Evolutionary conservation across 495 filamentous ascomycete genomes (phyloP), one percentile per base, ranked within the genome.

Genomic region (Penicillium cinerascens): DNA sequence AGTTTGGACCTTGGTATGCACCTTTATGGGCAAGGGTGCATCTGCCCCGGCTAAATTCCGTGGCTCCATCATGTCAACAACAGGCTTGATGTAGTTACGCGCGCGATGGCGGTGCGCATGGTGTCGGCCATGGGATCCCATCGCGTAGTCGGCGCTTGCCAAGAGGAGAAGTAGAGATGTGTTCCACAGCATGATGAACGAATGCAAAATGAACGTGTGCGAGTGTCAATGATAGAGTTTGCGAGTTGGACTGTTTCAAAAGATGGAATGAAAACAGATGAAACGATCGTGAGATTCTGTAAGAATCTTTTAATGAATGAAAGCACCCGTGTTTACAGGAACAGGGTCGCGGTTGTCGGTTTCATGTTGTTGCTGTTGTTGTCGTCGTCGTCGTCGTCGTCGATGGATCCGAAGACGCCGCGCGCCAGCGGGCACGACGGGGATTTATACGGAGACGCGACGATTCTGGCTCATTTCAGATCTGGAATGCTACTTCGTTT

Each of bases 151-250:
- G 40, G 56, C 55, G 23, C 55, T 45, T 20, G 54, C 42, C 47
- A 59, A 25, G 25, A 69, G 47, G 50, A 68, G 17, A 8, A 44
- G 47, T 46, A 59, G 51, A 37, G 59, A 63, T 1, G 42, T 33
- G 40, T 56, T 59, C 60, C 59, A 63, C 52, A 57, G 61, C 66
- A 73, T 73, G 17, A 60, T 52, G 45, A 49, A 44, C 7, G 48
- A 42, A 16, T n/a, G 22, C 13, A 20, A 36, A 41, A 40, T 8
- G 3, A 10, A 10, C 22, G 13, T 13, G 11, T 35, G 18, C 17
- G 9, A 4, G 9, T 22, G 6, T 21, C 8, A 43, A n/a, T 4
- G 29, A 36, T 2, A 9, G 13, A 6, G 10, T 18, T 51, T 26
- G 11, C 4, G 42, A 33, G 16, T 35, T 39, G 18, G 16, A 18